phyloP scores from a whole-genome alignment of 768 basidiomycete genomes.

The Strobilomyces confusus region DNA sequence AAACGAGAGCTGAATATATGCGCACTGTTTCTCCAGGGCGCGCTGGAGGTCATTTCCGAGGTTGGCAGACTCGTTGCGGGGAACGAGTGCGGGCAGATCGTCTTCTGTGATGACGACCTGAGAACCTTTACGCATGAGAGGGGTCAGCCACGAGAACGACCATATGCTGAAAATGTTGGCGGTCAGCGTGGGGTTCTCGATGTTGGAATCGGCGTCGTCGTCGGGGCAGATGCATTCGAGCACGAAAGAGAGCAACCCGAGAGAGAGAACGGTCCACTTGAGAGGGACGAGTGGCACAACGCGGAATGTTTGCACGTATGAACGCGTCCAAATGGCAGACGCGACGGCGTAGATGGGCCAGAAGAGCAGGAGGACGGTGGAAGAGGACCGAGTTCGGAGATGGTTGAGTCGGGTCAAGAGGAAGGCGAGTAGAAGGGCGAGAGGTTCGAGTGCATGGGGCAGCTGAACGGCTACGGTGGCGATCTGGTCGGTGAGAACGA shows the following conservation, averaged over 20 bases:
- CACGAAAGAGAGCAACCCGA: constrained; percentile 53
- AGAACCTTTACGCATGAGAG: constrained; percentile 67
- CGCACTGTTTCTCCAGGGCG: constrained; percentile 64
- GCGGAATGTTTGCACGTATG: constrained; percentile 37
- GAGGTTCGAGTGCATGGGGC: constrained; percentile 55
- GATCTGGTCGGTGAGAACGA: constrained; percentile 37
- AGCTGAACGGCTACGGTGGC: constrained; percentile 40
- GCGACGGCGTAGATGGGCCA: constrained; percentile 66
- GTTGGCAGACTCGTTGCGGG: constrained; percentile 63
- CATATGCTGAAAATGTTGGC: constrained; percentile 82
- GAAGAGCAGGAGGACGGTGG: constrained; percentile 71
- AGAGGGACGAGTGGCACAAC: constrained; percentile 38
- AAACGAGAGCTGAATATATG: not conserved
- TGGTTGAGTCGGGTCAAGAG: constrained; percentile 66
- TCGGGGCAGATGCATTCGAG: constrained; percentile 73
- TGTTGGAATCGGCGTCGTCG: constrained; percentile 35
- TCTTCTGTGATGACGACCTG: constrained; percentile 71
- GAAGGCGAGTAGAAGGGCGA: constrained; percentile 46
- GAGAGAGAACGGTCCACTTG: constrained; percentile 38
- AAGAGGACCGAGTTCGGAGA: constrained; percentile 63
- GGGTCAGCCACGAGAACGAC: constrained; percentile 86
- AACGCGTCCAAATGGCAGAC: constrained; percentile 57
- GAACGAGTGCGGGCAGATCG: constrained; percentile 74
- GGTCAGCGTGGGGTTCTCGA: constrained; percentile 67
- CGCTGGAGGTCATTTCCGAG: constrained; percentile 59